Evolutionary conservation across 2,329 filamentous ascomycete genomes (phyloP), one percentile per base, ranked within the genome.

Genomic region (Aspergillus fructus): DNA sequence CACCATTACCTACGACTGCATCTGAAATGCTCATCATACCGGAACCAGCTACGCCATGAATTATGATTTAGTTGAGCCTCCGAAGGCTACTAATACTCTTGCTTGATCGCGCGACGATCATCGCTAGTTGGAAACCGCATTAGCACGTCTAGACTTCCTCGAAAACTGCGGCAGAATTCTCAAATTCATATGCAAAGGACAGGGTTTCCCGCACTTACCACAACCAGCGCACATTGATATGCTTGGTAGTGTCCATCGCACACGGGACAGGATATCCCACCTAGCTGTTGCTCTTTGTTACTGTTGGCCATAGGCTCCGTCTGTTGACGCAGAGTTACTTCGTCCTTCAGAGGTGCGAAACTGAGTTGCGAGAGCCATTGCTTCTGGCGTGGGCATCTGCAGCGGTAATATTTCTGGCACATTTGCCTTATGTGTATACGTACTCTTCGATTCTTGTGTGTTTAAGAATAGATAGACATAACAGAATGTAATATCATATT

Each of bases 401-500:
- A 30, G 3, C 9, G 27, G 9, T 30, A 30, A 8, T 30, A 30
- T 27, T 11, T 11, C 39, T 21, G 7, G 23, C 30, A 23, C 33
- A 30, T n/a, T 40, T 11, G 13, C 6, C 47, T 12, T 49, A 23
- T 43, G 27, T 47, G 51, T 53, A 53, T 40, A 51, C 34, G 39
- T 23, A 23, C 30, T 48, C 6, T 33, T 40, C n/a, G 23, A 13
- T 54, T 54, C 45, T 46, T 49, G 24, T 24, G n/a, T 47, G 17
- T 46, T 41, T 27, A n/a, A 37, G 19, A 30, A 17, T 39, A 24
- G 24, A 17, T 39, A 24, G 27, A 15, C 13, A 47, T 53, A 53
- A 30, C 46, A 19, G 17, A 27, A 40, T 46, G 6, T 46, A 47
- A 47, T 39, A 46, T 17, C 5, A 71, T 49, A 61, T 59, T 5